Evolutionary conservation across 2,329 filamentous ascomycete genomes (phyloP).

Genomic region (Dothistroma pini): DNA sequence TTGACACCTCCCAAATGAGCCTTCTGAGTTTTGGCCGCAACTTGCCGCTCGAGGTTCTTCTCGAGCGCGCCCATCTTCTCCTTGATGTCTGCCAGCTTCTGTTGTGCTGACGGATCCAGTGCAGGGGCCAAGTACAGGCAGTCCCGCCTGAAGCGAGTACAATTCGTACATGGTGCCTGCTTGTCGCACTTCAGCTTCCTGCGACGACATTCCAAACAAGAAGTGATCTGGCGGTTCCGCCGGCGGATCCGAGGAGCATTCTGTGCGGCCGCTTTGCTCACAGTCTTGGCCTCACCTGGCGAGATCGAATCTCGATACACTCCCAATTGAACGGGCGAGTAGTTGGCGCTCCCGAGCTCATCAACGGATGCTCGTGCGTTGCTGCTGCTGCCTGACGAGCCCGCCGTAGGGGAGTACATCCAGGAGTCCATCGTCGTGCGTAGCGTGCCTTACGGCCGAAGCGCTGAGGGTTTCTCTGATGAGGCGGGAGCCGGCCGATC

Average conservation of each 20-base stretch:
- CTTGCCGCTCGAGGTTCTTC: slow-evolving; percentile 64
- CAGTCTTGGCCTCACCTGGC: slow-evolving; percentile 3
- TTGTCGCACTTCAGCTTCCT: slow-evolving; percentile 79
- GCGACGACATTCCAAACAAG: slow-evolving; percentile 67
- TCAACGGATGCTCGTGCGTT: neutral
- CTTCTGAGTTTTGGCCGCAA: slow-evolving; percentile 46
- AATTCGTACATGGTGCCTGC: slow-evolving; percentile 65
- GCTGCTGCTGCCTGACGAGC: neutral
- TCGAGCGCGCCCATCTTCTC: slow-evolving; percentile 72
- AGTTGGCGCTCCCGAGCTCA: neutral
- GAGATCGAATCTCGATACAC: slow-evolving; percentile 11
- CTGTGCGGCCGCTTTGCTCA: neutral
- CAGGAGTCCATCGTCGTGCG: slow-evolving; percentile 16
- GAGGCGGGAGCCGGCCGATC: neutral
- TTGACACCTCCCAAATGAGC: slow-evolving; percentile 26
- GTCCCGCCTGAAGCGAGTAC: slow-evolving; percentile 50
- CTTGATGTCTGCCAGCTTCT: slow-evolving; percentile 71
- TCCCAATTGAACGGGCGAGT: slow-evolving; percentile 15
- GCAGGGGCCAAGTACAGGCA: slow-evolving; percentile 63
- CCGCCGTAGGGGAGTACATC: slow-evolving; percentile 13
- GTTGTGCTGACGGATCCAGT: slow-evolving; percentile 65
- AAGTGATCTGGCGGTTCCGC: slow-evolving; percentile 55
- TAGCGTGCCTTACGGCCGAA: slow-evolving; percentile 4
- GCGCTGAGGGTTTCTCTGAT: neutral
- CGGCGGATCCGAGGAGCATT: slow-evolving; percentile 23